These are phyloP conservation scores for Bretschneidera sinensis DNA, from an alignment of 345 rosid genomes.

Conservation along the genomic window DNA sequence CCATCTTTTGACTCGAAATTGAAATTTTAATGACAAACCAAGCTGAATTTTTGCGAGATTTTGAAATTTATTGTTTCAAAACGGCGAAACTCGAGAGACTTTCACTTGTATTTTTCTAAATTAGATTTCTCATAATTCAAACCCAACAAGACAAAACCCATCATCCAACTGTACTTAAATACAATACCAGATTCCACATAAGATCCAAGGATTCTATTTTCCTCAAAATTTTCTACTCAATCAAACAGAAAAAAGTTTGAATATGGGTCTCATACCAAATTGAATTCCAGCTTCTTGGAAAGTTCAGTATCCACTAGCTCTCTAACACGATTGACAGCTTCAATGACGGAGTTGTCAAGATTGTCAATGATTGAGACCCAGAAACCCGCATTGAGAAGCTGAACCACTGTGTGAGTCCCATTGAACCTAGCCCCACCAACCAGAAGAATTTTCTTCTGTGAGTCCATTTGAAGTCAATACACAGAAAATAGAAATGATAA, in stretches of 20 bases:
- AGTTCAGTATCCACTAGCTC: slow-evolving; percentile 77
- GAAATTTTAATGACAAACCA: no score
- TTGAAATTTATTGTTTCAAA: no score
- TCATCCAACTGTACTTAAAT: no score
- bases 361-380: slow-evolving; percentile 80
- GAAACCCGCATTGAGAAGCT: slow-evolving; percentile 76
- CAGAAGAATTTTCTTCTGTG: slow-evolving; percentile 58
- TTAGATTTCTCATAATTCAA: neutral
- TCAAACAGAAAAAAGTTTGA: neutral
- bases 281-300: slow-evolving; percentile 66
- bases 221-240: neutral
- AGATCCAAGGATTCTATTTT: neutral
- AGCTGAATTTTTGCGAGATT: no score
- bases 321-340: slow-evolving; percentile 75
- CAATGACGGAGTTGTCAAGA: slow-evolving; percentile 70
- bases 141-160: neutral
- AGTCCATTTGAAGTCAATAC: slow-evolving; percentile 22
- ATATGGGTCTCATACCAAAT: slow-evolving; percentile 40
- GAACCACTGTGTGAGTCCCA: slow-evolving; percentile 85
- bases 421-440: slow-evolving; percentile 98
- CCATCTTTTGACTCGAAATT: no score
- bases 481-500: no score
- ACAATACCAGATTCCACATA: no score
- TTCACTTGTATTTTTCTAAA: no score
- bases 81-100: no score